Evolutionary conservation across 495 filamentous ascomycete genomes (phyloP).

Genomic region (Ascobolus immersus): DNA sequence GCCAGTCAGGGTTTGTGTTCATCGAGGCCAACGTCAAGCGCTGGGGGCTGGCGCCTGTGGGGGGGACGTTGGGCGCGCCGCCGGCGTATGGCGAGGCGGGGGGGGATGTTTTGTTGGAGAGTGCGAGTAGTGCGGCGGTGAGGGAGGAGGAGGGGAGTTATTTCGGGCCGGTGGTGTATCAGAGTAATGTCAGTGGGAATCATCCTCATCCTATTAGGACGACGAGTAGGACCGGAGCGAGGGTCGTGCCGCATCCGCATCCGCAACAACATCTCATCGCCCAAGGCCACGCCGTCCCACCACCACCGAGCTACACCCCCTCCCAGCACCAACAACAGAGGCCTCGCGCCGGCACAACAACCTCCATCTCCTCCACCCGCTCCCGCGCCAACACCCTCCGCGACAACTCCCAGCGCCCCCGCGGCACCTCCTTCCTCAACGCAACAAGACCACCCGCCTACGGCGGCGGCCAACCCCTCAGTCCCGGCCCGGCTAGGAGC

Average conservation of each 20-base stretch:
- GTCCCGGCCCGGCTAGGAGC: constrained; percentile 68
- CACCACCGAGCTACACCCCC: constrained; percentile 28
- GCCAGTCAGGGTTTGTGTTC: constrained; percentile 90
- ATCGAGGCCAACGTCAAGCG: constrained; percentile 99
- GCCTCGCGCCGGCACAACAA: constrained; percentile 23
- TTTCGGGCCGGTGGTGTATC: too few species aligned
- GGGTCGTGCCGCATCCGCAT: too few species aligned
- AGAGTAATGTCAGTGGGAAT: too few species aligned
- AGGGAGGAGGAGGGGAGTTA: too few species aligned
- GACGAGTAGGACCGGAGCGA: too few species aligned
- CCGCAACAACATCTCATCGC: too few species aligned
- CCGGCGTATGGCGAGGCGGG: constrained; percentile 92
- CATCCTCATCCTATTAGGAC: too few species aligned
- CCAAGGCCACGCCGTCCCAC: constrained; percentile 32
- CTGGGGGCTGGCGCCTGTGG: constrained; percentile 92
- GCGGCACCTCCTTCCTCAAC: constrained; percentile 10
- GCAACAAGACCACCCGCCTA: constrained; percentile 35
- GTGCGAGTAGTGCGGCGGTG: too few species aligned
- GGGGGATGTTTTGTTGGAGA: constrained; percentile 80
- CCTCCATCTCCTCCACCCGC: constrained; percentile 5
- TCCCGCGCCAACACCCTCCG: constrained; percentile 3
- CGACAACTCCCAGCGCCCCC: neutral
- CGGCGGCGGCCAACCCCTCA: too few species aligned
- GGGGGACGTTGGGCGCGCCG: constrained; percentile 77
- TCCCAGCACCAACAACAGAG: constrained; percentile 23